phyloP scores from a whole-genome alignment of 2,329 filamentous ascomycete genomes.

The Cadophora sp. region DNA sequence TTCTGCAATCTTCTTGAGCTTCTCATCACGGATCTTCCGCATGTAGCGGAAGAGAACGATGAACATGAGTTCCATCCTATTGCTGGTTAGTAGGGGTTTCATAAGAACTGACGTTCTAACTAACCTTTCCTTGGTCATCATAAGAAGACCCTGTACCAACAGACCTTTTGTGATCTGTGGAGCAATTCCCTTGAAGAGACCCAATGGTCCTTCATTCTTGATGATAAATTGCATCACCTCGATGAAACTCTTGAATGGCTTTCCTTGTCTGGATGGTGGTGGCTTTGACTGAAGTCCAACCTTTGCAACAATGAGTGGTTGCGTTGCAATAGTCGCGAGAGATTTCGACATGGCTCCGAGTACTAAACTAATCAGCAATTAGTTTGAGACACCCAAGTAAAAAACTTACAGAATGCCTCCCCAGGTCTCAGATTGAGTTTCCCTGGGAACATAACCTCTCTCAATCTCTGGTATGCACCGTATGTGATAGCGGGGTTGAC shows the following conservation, averaged over 20 bases:
- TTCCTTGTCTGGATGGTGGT: constrained; percentile 81
- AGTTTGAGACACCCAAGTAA: no score
- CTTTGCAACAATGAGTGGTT: constrained; percentile 97
- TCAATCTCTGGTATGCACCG: constrained; percentile 90
- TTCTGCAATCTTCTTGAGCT: constrained; percentile 71
- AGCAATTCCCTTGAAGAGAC: constrained; percentile 96
- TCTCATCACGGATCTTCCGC: constrained; percentile 71
- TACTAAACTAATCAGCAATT: constrained; percentile 56
- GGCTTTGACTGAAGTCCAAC: constrained; percentile 95
- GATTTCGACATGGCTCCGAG: constrained; percentile 93
- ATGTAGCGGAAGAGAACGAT: constrained; percentile 86
- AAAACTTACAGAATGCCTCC: constrained; percentile 86
- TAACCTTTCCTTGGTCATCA: constrained; percentile 99
- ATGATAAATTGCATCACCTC: constrained; percentile 97
- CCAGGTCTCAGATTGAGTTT: constrained; percentile 77
- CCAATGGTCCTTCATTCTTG: constrained; percentile 80
- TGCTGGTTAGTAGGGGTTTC: constrained; percentile 22
- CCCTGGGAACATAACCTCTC: constrained; percentile 77
- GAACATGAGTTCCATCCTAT: constrained; percentile 86
- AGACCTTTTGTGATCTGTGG: constrained; percentile 94
- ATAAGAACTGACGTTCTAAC: constrained; percentile 34
- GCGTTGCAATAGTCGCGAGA: constrained; percentile 88
- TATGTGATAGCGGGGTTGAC: constrained; percentile 98
- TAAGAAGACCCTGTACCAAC: constrained; percentile 91
- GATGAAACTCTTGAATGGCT: constrained; percentile 89